Base-by-base conservation (phyloP, 495 filamentous ascomycete genomes). In the Pseudotulostoma volvatum region DNA sequence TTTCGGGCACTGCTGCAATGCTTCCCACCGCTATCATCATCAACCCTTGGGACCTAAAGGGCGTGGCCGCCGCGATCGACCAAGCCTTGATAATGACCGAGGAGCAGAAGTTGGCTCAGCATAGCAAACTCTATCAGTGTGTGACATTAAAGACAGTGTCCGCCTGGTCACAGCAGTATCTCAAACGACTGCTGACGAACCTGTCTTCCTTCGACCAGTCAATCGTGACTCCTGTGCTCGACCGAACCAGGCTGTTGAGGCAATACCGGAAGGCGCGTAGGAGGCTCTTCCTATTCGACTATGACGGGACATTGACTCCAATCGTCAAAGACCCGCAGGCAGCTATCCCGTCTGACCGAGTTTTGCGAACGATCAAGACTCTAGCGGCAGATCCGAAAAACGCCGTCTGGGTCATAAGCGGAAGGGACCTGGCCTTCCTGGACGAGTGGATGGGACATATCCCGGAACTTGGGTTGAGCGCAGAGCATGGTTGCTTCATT, bases 271-370 rank as follows among this genome's bases (percentile, higher is more conserved):
- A 70, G 33, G 72, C 83, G 13, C 65, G 62, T 37, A 78, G 76
- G 57, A 76, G 88, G 20, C 63, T 97, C 1, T 92, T 96, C 58
- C 85, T 97, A 79, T 93, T 95, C 48, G 90, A 97, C 63, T 97
- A 96, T 51, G 90, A 97, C 56, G 90, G 90, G 34, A 97, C 90
- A 0, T 73, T 97, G n/a, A 94, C 92, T 0, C 84, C 85, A 1
- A 95, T 97, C 46, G 87, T 96, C 18, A 74, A 76, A 39, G 84
- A 95, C 44, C 92, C 90, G 1, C 71, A 76, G 42, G 74, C 81
- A 5, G 90, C 92, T 2, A 76, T 94, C 28, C 88, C 90, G 0
- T 83, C 84, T 1, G 78, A 88, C 48, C 72, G 75, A 11, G 74
- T 88, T 17, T 73, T 93, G 30, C 73, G 73, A 20, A 87, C 78